phyloP scores from a whole-genome alignment of 2,329 filamentous ascomycete species.

The Pseudocercospora crystallina region DNA sequence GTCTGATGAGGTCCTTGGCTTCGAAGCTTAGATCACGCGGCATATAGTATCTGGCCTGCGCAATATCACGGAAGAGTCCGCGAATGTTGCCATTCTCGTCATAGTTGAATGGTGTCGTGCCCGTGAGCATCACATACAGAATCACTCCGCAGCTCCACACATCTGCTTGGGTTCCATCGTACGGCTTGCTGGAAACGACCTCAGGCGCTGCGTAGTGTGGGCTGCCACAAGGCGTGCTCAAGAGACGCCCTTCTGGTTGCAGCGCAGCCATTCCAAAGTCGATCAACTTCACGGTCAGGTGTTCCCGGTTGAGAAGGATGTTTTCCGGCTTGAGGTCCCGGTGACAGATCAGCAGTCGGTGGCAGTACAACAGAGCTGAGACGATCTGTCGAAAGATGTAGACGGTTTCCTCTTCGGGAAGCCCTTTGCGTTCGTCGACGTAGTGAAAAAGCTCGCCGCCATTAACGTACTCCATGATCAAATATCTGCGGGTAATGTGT shows the following conservation, averaged over 20 bases:
- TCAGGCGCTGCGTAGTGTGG: constrained; percentile 97
- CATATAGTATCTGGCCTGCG: constrained; percentile 50
- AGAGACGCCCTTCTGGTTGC: constrained; percentile 73
- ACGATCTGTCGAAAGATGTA: constrained; percentile 92
- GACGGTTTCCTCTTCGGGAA: constrained; percentile 77
- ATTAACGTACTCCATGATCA: constrained; percentile 90
- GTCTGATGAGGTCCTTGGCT: constrained; percentile 73
- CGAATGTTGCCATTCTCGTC: constrained; percentile 63
- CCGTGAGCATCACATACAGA: constrained; percentile 82
- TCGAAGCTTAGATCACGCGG: constrained; percentile 59
- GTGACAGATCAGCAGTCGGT: constrained; percentile 92
- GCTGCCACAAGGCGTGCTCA: constrained; percentile 90
- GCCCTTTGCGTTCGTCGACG: constrained; percentile 70
- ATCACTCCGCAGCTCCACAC: constrained; percentile 95
- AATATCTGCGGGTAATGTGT: constrained; percentile 61
- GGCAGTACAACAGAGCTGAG: constrained; percentile 86
- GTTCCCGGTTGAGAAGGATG: constrained; percentile 74
- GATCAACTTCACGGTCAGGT: constrained; percentile 81
- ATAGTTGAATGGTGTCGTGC: constrained; percentile 74
- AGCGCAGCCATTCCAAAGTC: constrained; percentile 98
- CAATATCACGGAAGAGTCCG: constrained; percentile 61
- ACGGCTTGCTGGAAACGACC: constrained; percentile 72
- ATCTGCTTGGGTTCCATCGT: constrained; percentile 82
- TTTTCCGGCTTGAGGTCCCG: constrained; percentile 97
- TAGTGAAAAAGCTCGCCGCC: constrained; percentile 84